Percentiles rank a stretch among this genome's conserved stretches.
Evolutionary conservation across 306 rosid genomes (phyloP).

Genomic region (Abrus precatorius): DNA sequence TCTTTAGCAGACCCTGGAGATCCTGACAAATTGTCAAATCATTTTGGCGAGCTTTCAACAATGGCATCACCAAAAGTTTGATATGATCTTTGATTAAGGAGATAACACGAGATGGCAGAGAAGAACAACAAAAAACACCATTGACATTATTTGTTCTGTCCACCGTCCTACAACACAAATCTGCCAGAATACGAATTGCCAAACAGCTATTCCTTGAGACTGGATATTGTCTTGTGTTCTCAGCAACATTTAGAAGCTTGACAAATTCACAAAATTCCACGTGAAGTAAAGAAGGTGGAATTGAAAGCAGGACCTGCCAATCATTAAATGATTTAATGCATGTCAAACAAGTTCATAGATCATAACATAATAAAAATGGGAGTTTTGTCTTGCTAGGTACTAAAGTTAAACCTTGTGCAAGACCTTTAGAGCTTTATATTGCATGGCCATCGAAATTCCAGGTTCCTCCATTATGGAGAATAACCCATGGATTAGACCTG

Average conservation of each 20-base stretch:
- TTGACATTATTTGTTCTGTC: conserved; percentile 40
- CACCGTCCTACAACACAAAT: conserved; percentile 50
- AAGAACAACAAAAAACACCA: conserved; percentile 41
- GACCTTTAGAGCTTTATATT: conserved; percentile 10
- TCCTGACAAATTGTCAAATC: conserved; percentile 49
- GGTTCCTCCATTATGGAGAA: conserved; percentile 29
- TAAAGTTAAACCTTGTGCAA: conserved; percentile 15
- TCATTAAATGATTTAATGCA: background rate
- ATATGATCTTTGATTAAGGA: conserved; percentile 61
- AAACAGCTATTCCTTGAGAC: background rate
- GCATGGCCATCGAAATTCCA: conserved; percentile 23
- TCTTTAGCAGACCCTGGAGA: conserved; percentile 49
- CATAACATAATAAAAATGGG: background rate
- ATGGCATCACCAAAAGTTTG: conserved; percentile 48
- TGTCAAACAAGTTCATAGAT: conserved; percentile 5
- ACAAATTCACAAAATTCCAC: background rate
- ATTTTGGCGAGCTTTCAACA: conserved; percentile 45
- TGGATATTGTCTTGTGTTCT: conserved; percentile 12
- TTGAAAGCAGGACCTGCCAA: conserved; percentile 15
- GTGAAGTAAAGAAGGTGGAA: conserved; percentile 6
- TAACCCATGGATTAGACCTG: conserved; percentile 19
- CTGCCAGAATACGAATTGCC: conserved; percentile 41
- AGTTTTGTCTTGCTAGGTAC: background rate
- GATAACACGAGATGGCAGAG: conserved; percentile 53
- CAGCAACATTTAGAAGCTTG: conserved; percentile 16